phyloP scores from a whole-genome alignment of 129 eudicot species.

The Flaveria bidentis region DNA sequence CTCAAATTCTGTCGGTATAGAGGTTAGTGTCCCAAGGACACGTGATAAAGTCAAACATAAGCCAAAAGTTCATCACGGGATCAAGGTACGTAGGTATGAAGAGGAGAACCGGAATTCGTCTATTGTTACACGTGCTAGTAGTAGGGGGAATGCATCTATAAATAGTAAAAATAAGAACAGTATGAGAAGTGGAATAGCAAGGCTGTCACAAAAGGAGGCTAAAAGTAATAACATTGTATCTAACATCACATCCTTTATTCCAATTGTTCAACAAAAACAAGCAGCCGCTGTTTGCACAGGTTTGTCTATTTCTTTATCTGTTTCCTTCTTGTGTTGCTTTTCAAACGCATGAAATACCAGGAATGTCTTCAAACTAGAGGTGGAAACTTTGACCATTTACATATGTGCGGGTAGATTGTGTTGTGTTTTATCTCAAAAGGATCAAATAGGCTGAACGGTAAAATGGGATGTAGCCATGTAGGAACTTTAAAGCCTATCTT shows the following conservation, averaged over 20 bases:
- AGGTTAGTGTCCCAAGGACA: slow-evolving; percentile 33
- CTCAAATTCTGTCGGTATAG: slow-evolving; percentile 39
- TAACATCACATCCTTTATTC: slow-evolving; percentile 69
- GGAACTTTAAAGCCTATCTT: background rate
- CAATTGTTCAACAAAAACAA: slow-evolving; percentile 86
- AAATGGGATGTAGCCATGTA: background rate
- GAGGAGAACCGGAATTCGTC: slow-evolving; percentile 48
- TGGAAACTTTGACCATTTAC: slow-evolving; percentile 9
- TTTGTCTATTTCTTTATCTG: slow-evolving; percentile 22
- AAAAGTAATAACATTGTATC: slow-evolving; percentile 66
- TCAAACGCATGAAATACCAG: background rate
- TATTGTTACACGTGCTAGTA: slow-evolving; percentile 42
- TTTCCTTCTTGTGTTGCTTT: slow-evolving; percentile 9
- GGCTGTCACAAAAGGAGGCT: slow-evolving; percentile 52
- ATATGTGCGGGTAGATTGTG: slow-evolving; percentile 7
- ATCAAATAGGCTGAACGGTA: background rate
- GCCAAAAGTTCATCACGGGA: slow-evolving; percentile 31
- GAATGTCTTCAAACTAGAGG: slow-evolving; percentile 14
- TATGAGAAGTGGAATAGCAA: slow-evolving; percentile 47
- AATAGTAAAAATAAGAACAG: slow-evolving; percentile 46
- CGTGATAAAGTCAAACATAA: slow-evolving; percentile 39
- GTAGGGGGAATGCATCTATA: slow-evolving; percentile 50
- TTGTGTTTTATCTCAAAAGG: slow-evolving; percentile 4
- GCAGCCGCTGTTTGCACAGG: slow-evolving; percentile 75
- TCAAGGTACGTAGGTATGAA: slow-evolving; percentile 34